Base-by-base conservation (phyloP, 2,329 filamentous ascomycete species). In the Macrophomina phaseolina region DNA sequence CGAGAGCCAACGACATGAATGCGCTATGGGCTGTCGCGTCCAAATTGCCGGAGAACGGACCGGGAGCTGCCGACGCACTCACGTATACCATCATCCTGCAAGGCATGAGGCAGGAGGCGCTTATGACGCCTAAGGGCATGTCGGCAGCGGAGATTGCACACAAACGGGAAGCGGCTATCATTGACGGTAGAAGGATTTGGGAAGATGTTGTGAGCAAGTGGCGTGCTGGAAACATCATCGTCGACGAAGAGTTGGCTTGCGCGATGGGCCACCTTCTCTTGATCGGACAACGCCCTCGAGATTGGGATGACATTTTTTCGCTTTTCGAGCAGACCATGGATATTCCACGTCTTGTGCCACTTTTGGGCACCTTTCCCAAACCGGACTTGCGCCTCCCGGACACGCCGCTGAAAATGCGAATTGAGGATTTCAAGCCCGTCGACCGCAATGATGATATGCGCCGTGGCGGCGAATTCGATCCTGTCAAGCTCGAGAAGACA, bases 41-140 rank as follows among this genome's bases (percentile, higher is more conserved):
- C n/a, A 88, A 89, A 38, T 85, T 94, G 67, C 90, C 93, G 16
- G 85, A 89, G 14, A 80, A 76, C 9, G 90, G 88, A 0, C 75
- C 84, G 0, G 85, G 87, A 38, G 81, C 89, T 18, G 89, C 94
- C 3, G 87, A 96, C 78, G 78, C 82, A 70, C 73, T 86, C 65
- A 97, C 94, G 0, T 99, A 93, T 75, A 91, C 91, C 0, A 93
- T 88, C 53, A 91, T 99, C 68, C 77, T 99, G 62, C 91, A 93
- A 73, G 91, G 90, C 3, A 85, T 98, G 60, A 86, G 88, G 56
- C 78, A 82, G 51, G 76, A 83, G 11, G 71, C 72, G 2, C 58
- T 72, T 36, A 1, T 45, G 8, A 5, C 23, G 14, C 40, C 42
- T 2, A 1, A 1, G 5, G 49, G 32, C 5, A 30, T 46, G 40